Conservation (phyloP, 2,329 filamentous ascomycete species). For the Helicocarpus griseus region DNA sequence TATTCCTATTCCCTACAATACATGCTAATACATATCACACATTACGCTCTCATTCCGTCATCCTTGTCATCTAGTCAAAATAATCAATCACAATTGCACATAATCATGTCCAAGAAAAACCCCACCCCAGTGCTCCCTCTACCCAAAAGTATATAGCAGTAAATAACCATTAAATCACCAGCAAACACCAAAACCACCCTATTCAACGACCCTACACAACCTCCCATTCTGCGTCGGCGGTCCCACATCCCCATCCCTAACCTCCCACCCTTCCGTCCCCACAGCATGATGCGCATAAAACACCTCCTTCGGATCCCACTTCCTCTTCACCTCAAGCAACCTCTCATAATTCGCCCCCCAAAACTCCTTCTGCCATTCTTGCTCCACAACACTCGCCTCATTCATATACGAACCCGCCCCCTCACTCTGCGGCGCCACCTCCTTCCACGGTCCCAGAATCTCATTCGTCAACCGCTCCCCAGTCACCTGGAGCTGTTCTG, state of each 20-base stretch:
- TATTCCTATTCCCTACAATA: no score
- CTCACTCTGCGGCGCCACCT: slow-evolving; percentile 3
- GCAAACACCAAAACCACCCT: no score
- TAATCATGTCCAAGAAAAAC: no score
- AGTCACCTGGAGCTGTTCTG: slow-evolving; percentile 15
- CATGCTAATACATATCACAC: no score
- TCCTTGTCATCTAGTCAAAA: no score
- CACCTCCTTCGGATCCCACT: slow-evolving; percentile 18
- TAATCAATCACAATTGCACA: no score
- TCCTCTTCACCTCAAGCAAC: slow-evolving; percentile 20
- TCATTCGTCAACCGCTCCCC: slow-evolving; percentile 25
- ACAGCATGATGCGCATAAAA: slow-evolving; percentile 9
- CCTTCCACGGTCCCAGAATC: slow-evolving; percentile 13
- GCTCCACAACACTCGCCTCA: slow-evolving; percentile 12
- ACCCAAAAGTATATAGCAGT: no score
- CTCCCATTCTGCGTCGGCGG: neutral
- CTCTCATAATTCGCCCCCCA: slow-evolving; percentile 22
- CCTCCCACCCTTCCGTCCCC: slow-evolving; percentile 5
- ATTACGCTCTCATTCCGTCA: no score
- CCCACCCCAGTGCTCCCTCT: no score
- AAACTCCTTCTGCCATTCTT: slow-evolving; percentile 19
- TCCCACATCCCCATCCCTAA: neutral
- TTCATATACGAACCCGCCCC: slow-evolving; percentile 6
- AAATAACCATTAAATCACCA: no score
- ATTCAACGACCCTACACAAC: neutral